Percentiles rank a stretch among this genome's conserved stretches.
Evolutionary conservation across 345 rosid genomes (phyloP).

Genomic region (Boechera divaricarpa): DNA sequence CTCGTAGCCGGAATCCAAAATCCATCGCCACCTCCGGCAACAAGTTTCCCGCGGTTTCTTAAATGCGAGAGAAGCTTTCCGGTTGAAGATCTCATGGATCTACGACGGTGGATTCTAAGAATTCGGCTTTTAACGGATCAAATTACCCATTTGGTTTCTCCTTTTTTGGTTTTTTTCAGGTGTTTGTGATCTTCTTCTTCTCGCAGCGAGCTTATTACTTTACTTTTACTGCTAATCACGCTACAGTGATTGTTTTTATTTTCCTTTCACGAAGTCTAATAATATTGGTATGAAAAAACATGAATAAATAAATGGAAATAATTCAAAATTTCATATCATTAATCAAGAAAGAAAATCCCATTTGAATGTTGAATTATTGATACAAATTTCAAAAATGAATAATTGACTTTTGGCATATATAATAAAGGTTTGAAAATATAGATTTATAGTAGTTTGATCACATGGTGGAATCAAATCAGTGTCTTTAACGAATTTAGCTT

Average conservation of each 20-base stretch:
- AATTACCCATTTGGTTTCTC: neutral
- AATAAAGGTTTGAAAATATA: too few species aligned
- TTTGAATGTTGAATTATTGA: too few species aligned
- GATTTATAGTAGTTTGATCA: too few species aligned
- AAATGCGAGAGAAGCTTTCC: conserved; percentile 28
- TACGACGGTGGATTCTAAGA: conserved; percentile 5
- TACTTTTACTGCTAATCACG: neutral
- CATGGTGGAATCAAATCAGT: too few species aligned
- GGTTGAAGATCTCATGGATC: conserved; percentile 40
- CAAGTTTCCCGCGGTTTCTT: conserved; percentile 32
- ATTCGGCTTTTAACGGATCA: neutral
- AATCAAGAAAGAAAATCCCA: too few species aligned
- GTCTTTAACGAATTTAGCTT: too few species aligned
- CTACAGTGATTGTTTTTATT: neutral
- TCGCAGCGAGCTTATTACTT: neutral
- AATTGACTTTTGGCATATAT: too few species aligned
- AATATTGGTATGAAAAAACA: too few species aligned
- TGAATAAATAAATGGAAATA: too few species aligned
- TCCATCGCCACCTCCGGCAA: neutral
- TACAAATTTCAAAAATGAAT: too few species aligned
- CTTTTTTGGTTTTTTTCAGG: neutral
- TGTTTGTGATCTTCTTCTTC: neutral
- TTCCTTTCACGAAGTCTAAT: too few species aligned
- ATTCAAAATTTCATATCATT: too few species aligned
- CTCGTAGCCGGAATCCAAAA: conserved; percentile 24